phyloP scores from a whole-genome alignment of 306 rosid genomes.

The Rubus idaeus region DNA sequence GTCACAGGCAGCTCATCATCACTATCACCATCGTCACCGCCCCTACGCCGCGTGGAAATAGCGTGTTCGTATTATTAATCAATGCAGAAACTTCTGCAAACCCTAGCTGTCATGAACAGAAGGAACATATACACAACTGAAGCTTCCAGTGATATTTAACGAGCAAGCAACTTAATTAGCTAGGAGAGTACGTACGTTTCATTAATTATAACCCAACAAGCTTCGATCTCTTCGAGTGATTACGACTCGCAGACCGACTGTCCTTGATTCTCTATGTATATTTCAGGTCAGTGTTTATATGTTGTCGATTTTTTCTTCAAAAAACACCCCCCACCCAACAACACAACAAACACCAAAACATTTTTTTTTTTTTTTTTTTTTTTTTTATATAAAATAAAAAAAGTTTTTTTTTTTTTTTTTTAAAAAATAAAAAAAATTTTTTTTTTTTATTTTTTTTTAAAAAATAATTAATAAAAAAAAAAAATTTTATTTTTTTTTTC shows the following conservation, averaged over 20 bases:
- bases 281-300: neutral
- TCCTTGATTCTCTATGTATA: neutral
- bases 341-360: no score
- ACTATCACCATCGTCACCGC: neutral
- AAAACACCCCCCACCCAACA: no score
- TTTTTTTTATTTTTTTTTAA: no score
- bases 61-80: neutral
- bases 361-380: no score
- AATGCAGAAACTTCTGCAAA: slow-evolving; percentile 9
- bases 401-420: no score
- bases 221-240: neutral
- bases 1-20: slow-evolving; percentile 1
- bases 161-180: neutral
- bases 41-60: slow-evolving; percentile 1
- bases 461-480: no score
- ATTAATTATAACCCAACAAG: slow-evolving; percentile 1
- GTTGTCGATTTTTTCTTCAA: no score
- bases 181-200: neutral
- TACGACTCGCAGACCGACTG: neutral
- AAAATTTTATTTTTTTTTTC: no score
- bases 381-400: no score
- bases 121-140: neutral
- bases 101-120: slow-evolving; percentile 5
- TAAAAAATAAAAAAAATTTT: no score
- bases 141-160: neutral